These are phyloP conservation scores for Dioszegia crocea DNA, from an alignment of 768 basidiomycete genomes.

Conservation along the genomic window DNA sequence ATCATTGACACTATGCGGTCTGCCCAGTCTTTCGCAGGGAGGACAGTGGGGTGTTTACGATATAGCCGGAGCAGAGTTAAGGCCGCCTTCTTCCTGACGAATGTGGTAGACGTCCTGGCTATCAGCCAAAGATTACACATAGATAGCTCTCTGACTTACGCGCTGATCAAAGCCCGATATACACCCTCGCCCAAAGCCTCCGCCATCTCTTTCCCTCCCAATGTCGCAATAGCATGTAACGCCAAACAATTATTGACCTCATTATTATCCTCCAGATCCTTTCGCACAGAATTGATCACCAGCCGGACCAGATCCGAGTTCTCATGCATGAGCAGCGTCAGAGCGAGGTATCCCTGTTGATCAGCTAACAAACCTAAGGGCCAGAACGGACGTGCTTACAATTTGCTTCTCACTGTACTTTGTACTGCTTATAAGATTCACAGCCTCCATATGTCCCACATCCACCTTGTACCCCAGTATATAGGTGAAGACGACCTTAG, in stretches of 20 bases:
- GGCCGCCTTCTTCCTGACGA: slow-evolving; percentile 98
- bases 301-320: slow-evolving; percentile 94
- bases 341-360: slow-evolving; percentile 92
- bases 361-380: not conserved
- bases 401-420: slow-evolving; percentile 99
- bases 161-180: slow-evolving; percentile 87
- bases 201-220: slow-evolving; percentile 97
- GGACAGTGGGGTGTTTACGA: slow-evolving; percentile 90
- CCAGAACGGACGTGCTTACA: slow-evolving; percentile 54
- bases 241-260: slow-evolving; percentile 96
- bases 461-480: slow-evolving; percentile 99
- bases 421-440: slow-evolving; percentile 88
- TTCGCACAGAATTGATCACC: slow-evolving; percentile 96
- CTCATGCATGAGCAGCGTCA: slow-evolving; percentile 96
- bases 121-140: not conserved
- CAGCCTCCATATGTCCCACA: slow-evolving; percentile 98
- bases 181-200: slow-evolving; percentile 91
- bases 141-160: slow-evolving; percentile 57
- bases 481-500: slow-evolving; percentile 98
- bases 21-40: slow-evolving; percentile 93
- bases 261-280: slow-evolving; percentile 89
- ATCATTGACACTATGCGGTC: slow-evolving; percentile 89
- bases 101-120: slow-evolving; percentile 81
- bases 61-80: slow-evolving; percentile 87
- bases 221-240: slow-evolving; percentile 94